Conservation (phyloP, 2,329 filamentous ascomycete species). For the Colletotrichum sp. region DNA sequence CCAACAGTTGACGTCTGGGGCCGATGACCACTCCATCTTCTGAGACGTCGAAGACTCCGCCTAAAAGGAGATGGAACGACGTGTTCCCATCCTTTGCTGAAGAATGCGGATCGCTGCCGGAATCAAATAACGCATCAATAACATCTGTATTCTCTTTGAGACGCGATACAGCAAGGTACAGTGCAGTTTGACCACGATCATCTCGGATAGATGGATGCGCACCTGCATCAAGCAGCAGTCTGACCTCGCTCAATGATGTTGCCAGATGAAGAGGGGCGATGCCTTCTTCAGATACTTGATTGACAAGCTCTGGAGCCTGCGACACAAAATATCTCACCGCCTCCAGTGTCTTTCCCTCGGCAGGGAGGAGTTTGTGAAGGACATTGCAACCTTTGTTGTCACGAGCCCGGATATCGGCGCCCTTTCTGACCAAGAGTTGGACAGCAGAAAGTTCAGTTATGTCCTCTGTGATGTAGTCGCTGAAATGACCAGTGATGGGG, state of each 20-base stretch:
- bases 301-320: not conserved
- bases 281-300: not conserved
- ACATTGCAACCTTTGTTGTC: not conserved
- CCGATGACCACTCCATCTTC: not conserved
- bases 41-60: not conserved
- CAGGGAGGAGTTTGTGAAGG: not conserved
- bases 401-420: not conserved
- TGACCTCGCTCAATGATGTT: not conserved
- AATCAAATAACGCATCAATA: not conserved
- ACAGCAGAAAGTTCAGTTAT: not conserved
- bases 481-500: not conserved
- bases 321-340: not conserved
- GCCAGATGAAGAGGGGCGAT: not conserved
- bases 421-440: not conserved
- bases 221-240: not conserved
- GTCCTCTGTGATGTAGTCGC: fast-evolving
- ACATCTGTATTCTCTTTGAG: not conserved
- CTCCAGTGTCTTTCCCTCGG: not conserved
- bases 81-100: not conserved
- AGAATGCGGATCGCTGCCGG: not conserved
- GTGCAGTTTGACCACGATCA: not conserved
- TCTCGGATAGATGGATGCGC: not conserved
- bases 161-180: not conserved
- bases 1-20: not conserved
- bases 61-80: not conserved